These are phyloP conservation scores for Cordyceps farinosa DNA, from an alignment of 2,329 filamentous ascomycete genomes.

Conservation along the genomic window DNA sequence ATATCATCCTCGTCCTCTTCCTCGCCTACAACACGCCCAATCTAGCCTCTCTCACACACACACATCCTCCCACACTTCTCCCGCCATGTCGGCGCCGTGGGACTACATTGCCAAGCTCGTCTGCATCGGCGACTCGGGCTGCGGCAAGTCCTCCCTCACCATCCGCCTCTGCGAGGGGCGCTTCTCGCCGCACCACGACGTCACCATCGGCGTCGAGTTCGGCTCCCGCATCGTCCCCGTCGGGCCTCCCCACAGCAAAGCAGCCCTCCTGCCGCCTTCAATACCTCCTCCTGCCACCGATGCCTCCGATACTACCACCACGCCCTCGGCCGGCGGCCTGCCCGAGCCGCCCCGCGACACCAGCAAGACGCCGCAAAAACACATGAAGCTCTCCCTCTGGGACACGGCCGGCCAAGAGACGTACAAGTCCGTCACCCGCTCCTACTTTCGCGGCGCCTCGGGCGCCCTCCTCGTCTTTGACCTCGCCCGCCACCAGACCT, in stretches of 20 bases:
- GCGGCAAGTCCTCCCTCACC: constrained; percentile 90
- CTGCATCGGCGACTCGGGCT: constrained; percentile 93
- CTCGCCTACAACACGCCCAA: neutral
- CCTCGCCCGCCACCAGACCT: constrained; percentile 80
- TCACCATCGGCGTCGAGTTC: constrained; percentile 96
- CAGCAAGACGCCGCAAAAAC: constrained; percentile 51
- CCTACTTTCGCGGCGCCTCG: constrained; percentile 80
- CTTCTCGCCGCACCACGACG: constrained; percentile 91
- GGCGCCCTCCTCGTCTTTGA: constrained; percentile 86
- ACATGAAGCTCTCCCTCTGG: constrained; percentile 95
- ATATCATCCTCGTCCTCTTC: neutral
- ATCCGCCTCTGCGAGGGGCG: constrained; percentile 95
- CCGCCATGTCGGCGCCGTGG: constrained; percentile 70
- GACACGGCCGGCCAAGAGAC: constrained; percentile 96
- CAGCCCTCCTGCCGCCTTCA: constrained; percentile 35
- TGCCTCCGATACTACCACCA: constrained; percentile 7
- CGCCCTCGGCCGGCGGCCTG: constrained; percentile 42
- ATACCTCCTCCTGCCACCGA: constrained; percentile 19
- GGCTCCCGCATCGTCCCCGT: constrained; percentile 90
- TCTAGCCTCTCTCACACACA: neutral
- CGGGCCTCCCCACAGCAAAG: constrained; percentile 68
- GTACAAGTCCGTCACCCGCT: constrained; percentile 92
- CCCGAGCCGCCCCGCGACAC: constrained; percentile 49
- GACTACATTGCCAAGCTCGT: constrained; percentile 99
- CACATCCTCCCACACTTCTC: constrained; percentile 7